Base-by-base conservation (phyloP, 495 filamentous ascomycete genomes). In the Hypoxylon fragiforme region DNA sequence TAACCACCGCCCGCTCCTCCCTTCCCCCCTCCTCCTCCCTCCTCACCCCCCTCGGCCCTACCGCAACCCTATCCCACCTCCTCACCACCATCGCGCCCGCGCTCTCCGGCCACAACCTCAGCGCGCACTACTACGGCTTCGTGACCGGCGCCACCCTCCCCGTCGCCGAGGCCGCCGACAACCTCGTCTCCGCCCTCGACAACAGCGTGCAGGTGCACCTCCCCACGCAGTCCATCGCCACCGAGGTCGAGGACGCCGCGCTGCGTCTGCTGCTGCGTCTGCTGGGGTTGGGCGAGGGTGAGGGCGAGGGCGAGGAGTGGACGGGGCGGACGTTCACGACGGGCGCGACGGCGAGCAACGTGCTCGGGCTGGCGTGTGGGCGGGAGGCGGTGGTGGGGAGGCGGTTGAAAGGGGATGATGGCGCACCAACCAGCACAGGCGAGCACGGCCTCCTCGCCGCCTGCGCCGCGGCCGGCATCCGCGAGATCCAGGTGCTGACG, bases 201-300 rank as follows among this genome's bases (percentile, higher is more conserved):
- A 89, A 94, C 54, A 96, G 91, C 64, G 84, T 91, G n/a, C 79
- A 83, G 42, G 90, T 97, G 7, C 90, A 96, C 71, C 73, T 97
- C 15, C 82, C 90, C 0, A 70, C 77, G 7, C 85, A 96, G 65
- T 86, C 84, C 0, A 77, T 90, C 11, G 77, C 82, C 12, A 92
- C 90, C 0, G 81, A 82, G 13, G 80, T 97, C 20, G 92, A 97
- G 69, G 81, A 82, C 50, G 71, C 72, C 24, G 82, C 92, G 0
- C 72, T 96, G 39, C 62, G 73, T 9, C 79, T 96, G 73, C 71
- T 96, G 0, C 68, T 82, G 21, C 76, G 87, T 46, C 71, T 97
- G 2, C 70, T 96, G 9, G 65, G 70, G 3, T 70, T 97, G 1
- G 72, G 79, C n/a, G 65, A 65, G 0, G 49, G 44, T 1, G 52